Conservation (phyloP, 768 basidiomycete species). For the Auricularia cornea region DNA sequence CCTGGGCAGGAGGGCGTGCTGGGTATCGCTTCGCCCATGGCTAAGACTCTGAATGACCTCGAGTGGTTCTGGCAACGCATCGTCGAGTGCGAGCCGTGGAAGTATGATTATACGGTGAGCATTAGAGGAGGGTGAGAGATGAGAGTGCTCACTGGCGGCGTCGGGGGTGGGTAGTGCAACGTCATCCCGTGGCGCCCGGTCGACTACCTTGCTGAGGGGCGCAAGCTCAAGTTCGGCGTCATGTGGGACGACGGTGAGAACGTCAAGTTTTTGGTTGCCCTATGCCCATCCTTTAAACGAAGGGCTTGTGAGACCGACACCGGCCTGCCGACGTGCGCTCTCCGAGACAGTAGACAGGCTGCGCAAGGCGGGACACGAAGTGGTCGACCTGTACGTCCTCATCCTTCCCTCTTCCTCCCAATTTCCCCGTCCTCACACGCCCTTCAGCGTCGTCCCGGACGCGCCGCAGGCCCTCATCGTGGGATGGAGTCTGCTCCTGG, state of each 20-base stretch:
- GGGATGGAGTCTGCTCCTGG: conserved; percentile 43
- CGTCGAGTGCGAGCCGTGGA: conserved; percentile 54
- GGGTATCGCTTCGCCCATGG: conserved; percentile 50
- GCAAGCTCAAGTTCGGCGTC: conserved; percentile 52
- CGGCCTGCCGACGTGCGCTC: conserved; percentile 50
- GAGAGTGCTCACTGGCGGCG: too few relatives aligned
- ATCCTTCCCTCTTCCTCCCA: neutral
- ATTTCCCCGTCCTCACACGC: neutral
- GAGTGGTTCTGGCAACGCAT: conserved; percentile 59
- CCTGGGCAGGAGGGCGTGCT: conserved; percentile 52
- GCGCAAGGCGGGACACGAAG: conserved; percentile 38
- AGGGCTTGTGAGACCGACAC: conserved; percentile 54
- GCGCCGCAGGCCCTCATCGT: conserved; percentile 38
- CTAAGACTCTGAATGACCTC: conserved; percentile 51
- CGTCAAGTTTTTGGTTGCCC: conserved; percentile 1
- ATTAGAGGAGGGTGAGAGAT: neutral
- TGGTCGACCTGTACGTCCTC: conserved; percentile 42
- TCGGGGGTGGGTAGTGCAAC: conserved; percentile 16
- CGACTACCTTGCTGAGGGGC: conserved; percentile 25
- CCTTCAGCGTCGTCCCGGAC: neutral
- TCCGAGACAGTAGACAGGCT: conserved; percentile 37
- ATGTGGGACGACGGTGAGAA: conserved; percentile 57
- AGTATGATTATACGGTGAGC: conserved; percentile 47
- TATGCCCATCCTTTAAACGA: neutral
- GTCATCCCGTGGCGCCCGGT: conserved; percentile 30